Percentiles rank a stretch among this genome's conserved stretches.
Conservation (phyloP, 1,139 yeast genomes). For the Pneumocystis murina region DNA sequence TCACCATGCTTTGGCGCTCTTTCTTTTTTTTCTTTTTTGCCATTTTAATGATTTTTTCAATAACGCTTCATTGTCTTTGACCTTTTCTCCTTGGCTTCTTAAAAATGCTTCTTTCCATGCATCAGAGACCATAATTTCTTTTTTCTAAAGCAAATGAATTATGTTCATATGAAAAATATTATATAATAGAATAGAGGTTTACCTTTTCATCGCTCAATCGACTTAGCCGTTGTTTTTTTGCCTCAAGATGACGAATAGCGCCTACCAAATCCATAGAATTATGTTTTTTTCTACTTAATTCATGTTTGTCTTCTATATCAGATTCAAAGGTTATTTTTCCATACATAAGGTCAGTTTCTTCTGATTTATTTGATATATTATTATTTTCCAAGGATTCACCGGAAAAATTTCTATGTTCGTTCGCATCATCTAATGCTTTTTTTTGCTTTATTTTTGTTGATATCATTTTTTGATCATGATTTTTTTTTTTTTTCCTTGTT, state of each 20-base stretch:
- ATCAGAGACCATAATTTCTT: slow-evolving; percentile 43
- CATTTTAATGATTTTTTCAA: slow-evolving; percentile 73
- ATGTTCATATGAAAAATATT: neutral
- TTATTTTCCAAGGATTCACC: slow-evolving; percentile 15
- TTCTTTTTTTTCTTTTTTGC: slow-evolving; percentile 64
- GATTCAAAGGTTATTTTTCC: slow-evolving; percentile 75
- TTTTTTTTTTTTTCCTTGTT: slow-evolving; percentile 19
- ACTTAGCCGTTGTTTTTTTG: slow-evolving; percentile 50
- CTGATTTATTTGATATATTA: slow-evolving; percentile 5
- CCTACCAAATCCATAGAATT: slow-evolving; percentile 85
- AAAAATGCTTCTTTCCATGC: slow-evolving; percentile 75
- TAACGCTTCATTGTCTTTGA: slow-evolving; percentile 79
- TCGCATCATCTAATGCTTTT: slow-evolving; percentile 21
- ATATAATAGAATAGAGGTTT: neutral
- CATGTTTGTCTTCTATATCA: slow-evolving; percentile 70
- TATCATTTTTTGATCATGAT: slow-evolving; percentile 15
- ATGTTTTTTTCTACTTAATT: slow-evolving; percentile 50
- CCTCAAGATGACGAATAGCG: slow-evolving; percentile 61
- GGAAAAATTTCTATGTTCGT: slow-evolving; percentile 14
- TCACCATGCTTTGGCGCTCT: slow-evolving; percentile 67
- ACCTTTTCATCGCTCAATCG: slow-evolving; percentile 45
- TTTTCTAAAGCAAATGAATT: neutral
- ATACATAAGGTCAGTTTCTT: slow-evolving; percentile 40
- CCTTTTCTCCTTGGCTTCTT: slow-evolving; percentile 75
- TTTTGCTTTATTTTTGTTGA: slow-evolving; percentile 13